phyloP scores from a whole-genome alignment of 2,329 filamentous ascomycete genomes.

The Gaeumannomyces tritici region DNA sequence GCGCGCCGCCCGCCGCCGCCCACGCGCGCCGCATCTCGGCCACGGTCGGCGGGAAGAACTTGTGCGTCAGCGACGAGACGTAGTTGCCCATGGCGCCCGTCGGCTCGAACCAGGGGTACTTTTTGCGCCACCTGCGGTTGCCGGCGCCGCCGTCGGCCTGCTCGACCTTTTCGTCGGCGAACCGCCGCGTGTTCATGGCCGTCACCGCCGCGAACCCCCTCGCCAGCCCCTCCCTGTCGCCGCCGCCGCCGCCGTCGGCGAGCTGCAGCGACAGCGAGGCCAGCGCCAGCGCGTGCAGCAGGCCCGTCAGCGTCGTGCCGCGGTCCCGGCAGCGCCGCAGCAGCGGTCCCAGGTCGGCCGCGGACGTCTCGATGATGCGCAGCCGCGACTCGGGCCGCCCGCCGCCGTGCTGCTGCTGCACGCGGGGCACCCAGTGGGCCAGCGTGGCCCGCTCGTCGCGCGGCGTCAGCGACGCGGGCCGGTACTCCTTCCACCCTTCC shows the following conservation, averaged over 20 bases:
- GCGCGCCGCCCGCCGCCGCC: neutral
- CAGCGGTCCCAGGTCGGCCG: slow-evolving; percentile 18
- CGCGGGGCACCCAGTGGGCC: slow-evolving; percentile 15
- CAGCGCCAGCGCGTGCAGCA: slow-evolving; percentile 32
- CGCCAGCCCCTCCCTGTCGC: slow-evolving; percentile 7
- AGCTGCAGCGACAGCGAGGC: neutral
- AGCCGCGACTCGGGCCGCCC: slow-evolving; percentile 8
- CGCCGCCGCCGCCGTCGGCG: slow-evolving; percentile 5
- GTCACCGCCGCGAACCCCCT: neutral
- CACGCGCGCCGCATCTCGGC: neutral
- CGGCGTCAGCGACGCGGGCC: slow-evolving; percentile 24
- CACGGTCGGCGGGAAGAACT: neutral
- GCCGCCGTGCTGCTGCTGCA: no score
- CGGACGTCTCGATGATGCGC: slow-evolving; percentile 23
- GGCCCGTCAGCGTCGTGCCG: slow-evolving; percentile 34
- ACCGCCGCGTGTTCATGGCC: neutral
- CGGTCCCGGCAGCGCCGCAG: slow-evolving; percentile 29
- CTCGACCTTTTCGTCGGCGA: neutral
- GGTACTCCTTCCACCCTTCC: slow-evolving; percentile 28
- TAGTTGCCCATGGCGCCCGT: slow-evolving; percentile 26
- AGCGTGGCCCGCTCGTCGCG: slow-evolving; percentile 2
- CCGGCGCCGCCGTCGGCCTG: neutral
- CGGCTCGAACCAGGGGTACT: slow-evolving; percentile 14
- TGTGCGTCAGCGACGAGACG: slow-evolving; percentile 14
- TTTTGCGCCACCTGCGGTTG: neutral